Evolutionary conservation across 495 filamentous ascomycete species (phyloP).

Genomic region (Wilcoxina mikolae): DNA sequence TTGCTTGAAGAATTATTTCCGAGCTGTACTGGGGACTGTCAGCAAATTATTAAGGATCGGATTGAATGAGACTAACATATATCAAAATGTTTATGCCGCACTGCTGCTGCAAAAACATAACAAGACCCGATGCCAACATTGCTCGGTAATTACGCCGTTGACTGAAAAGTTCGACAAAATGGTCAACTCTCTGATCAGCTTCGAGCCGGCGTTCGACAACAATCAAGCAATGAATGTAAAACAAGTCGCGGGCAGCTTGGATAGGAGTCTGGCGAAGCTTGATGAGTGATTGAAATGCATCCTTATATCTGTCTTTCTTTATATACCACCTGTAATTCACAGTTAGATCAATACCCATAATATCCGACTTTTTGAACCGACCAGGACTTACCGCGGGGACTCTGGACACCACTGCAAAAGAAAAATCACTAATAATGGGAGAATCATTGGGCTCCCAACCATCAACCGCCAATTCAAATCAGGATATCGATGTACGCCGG

Average conservation of each 20-base stretch:
- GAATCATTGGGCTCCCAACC: constrained; percentile 66
- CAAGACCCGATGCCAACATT: constrained; percentile 54
- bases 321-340: not conserved
- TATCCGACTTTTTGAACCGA: no score
- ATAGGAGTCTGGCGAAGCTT: constrained; percentile 53
- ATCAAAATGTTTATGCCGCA: constrained; percentile 5
- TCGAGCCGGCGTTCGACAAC: constrained; percentile 55
- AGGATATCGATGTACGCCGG: constrained; percentile 35
- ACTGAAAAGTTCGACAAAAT: no score
- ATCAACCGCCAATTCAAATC: constrained; percentile 71
- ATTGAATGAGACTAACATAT: no score
- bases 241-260: constrained; percentile 68
- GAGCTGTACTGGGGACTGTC: constrained; percentile 17
- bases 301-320: constrained; percentile 42
- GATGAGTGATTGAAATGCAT: constrained; percentile 53
- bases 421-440: constrained; percentile 60
- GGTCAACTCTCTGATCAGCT: constrained; percentile 46
- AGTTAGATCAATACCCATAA: no score
- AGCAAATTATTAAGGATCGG: not conserved
- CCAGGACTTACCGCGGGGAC: no score
- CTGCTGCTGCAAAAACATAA: constrained; percentile 83
- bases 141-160: constrained; percentile 69
- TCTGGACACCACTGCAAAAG: constrained; percentile 48
- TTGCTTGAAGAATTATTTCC: no score
- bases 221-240: no score